Conservation (phyloP, 169 alveolate genomes). For the Ichthyophthirius multifiliis region DNA sequence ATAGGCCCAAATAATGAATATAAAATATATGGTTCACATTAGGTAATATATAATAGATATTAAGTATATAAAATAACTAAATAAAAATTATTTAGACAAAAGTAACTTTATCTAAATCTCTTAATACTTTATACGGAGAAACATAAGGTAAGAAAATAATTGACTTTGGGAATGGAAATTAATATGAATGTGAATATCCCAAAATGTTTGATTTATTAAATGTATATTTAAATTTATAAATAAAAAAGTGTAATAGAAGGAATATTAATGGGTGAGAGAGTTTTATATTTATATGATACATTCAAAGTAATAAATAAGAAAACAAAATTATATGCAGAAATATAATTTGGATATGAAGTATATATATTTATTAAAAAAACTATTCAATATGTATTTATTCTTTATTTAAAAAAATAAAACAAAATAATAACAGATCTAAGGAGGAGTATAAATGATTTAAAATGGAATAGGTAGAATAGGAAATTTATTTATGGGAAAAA, state of each 20-base stretch:
- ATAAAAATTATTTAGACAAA: too few species aligned
- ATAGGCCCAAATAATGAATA: not conserved
- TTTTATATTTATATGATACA: not conserved
- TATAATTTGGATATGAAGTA: not conserved
- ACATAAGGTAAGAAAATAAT: not conserved
- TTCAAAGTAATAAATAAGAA: not conserved
- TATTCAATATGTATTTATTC: not conserved
- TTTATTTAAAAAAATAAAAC: not conserved
- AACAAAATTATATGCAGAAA: not conserved
- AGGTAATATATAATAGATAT: too few species aligned
- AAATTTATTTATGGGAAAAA: not conserved
- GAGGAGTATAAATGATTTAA: too few species aligned
- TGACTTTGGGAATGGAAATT: constrained; percentile 8
- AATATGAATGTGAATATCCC: not conserved
- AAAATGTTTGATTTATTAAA: not conserved
- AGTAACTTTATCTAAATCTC: not conserved
- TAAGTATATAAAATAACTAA: too few species aligned
- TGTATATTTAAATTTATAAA: not conserved
- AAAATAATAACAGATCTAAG: too few species aligned
- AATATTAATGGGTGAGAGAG: not conserved
- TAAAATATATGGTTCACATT: not conserved
- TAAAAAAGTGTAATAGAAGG: not conserved
- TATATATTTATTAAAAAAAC: not conserved
- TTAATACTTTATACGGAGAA: not conserved
- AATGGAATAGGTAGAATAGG: not conserved